These are phyloP conservation scores for Malassezia vespertilionis DNA, from an alignment of 1,284 basidiomycete species.

Conservation along the genomic window DNA sequence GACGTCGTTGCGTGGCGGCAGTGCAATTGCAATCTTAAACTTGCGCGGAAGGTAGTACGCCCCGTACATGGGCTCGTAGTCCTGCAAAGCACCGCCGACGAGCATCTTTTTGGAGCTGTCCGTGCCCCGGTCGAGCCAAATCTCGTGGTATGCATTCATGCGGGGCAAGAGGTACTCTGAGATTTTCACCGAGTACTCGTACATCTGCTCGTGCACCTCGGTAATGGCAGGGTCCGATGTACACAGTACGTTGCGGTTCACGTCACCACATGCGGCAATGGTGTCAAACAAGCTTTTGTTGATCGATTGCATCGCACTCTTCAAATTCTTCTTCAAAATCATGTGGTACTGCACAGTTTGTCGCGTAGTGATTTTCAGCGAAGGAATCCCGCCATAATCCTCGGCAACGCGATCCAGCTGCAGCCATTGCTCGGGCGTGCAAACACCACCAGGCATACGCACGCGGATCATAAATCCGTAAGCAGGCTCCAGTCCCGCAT, in stretches of 20 bases:
- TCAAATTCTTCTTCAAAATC: slow-evolving; percentile 89
- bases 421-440: slow-evolving; percentile 81
- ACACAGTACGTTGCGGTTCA: slow-evolving; percentile 85
- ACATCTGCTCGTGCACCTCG: slow-evolving; percentile 71
- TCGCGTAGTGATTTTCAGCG: slow-evolving; percentile 93
- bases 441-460: slow-evolving; percentile 89
- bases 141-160: slow-evolving; percentile 93
- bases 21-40: slow-evolving; percentile 96
- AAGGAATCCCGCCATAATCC: slow-evolving; percentile 73
- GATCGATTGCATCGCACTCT: slow-evolving; percentile 90
- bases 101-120: slow-evolving; percentile 59
- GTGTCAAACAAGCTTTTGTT: slow-evolving; percentile 87
- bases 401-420: slow-evolving; percentile 91
- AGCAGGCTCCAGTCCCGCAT: slow-evolving; percentile 85
- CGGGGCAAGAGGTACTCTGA: slow-evolving; percentile 79
- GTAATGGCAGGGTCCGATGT: slow-evolving; percentile 81
- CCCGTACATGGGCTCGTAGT: slow-evolving; percentile 91
- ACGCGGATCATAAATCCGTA: slow-evolving; percentile 99
- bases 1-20: slow-evolving; percentile 91
- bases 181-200: slow-evolving; percentile 71
- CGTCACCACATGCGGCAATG: slow-evolving; percentile 94
- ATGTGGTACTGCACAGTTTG: slow-evolving; percentile 99
- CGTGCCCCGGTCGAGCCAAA: slow-evolving; percentile 69
- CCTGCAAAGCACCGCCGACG: slow-evolving; percentile 77
- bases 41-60: slow-evolving; percentile 89